Percentiles rank a stretch among this genome's conserved stretches.
Conservation (phyloP, 2,329 filamentous ascomycete species). For the Alternaria brassicae region DNA sequence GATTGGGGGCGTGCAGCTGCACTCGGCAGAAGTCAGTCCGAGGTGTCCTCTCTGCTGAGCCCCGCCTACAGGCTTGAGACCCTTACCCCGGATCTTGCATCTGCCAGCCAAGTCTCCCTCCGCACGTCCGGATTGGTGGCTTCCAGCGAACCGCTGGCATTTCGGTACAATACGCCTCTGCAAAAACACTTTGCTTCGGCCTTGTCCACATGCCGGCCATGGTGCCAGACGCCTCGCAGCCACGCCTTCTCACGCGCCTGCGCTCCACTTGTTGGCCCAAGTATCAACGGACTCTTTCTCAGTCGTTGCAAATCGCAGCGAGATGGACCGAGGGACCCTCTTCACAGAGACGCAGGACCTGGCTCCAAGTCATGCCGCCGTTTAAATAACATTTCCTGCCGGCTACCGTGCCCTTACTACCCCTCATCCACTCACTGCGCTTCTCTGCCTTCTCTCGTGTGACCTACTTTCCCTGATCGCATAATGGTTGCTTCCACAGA, state of each 20-base stretch:
- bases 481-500: conserved; percentile 39
- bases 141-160: conserved; percentile 5
- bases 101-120: conserved; percentile 9
- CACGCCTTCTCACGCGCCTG: conserved; percentile 15
- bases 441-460: conserved; percentile 2
- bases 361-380: conserved; percentile 20
- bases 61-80: conserved; percentile 29
- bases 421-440: conserved; percentile 27
- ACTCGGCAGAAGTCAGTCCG: conserved; percentile 24
- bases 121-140: conserved; percentile 26
- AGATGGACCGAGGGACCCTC: conserved; percentile 42
- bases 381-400: conserved; percentile 31
- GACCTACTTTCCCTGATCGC: conserved; percentile 9
- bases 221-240: conserved; percentile 15
- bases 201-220: conserved; percentile 1
- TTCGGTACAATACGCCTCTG: conserved; percentile 8
- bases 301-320: conserved; percentile 34
- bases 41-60: conserved; percentile 27
- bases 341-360: conserved; percentile 9
- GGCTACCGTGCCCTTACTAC: conserved; percentile 15
- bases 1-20: conserved; percentile 30
- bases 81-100: conserved; percentile 25
- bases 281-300: conserved; percentile 20
- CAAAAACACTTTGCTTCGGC: conserved; percentile 8
- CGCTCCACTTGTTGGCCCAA: conserved; percentile 29